Percentiles rank a stretch among this genome's conserved stretches.
These are phyloP conservation scores for bread wheat (Triticum aestivum) DNA, from an alignment of 176 grass and related monocot genomes.

Conservation along the genomic window DNA sequence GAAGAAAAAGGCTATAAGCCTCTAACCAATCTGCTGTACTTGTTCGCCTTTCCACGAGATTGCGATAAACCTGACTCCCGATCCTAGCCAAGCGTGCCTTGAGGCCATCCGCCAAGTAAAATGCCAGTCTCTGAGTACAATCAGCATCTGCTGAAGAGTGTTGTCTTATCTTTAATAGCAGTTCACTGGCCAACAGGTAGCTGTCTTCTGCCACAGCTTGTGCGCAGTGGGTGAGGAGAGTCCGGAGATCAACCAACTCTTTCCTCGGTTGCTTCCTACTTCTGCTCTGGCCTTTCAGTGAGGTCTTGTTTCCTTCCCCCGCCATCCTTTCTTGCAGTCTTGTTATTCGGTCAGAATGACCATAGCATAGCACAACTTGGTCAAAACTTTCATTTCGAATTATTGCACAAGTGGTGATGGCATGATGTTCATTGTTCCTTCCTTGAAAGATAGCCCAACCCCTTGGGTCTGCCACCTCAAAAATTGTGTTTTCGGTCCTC, in stretches of 20 bases:
- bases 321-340: slow-evolving; percentile 28
- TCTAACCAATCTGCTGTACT: slow-evolving; percentile 21
- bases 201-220: slow-evolving; percentile 38
- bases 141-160: slow-evolving; percentile 44
- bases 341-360: not conserved
- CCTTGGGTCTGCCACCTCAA: not conserved
- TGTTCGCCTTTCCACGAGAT: slow-evolving; percentile 5
- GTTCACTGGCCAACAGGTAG: slow-evolving; percentile 24
- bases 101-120: slow-evolving; percentile 47
- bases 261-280: slow-evolving; percentile 23
- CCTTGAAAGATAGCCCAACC: slow-evolving; percentile 32
- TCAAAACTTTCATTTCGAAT: slow-evolving; percentile 53
- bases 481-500: not conserved
- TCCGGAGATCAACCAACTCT: slow-evolving; percentile 37
- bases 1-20: slow-evolving; percentile 22
- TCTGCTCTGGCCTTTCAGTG: not conserved
- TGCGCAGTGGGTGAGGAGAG: slow-evolving; percentile 43
- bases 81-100: slow-evolving; percentile 50
- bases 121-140: slow-evolving; percentile 42
- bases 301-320: slow-evolving; percentile 30
- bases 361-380: slow-evolving; percentile 38
- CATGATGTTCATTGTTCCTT: slow-evolving; percentile 42
- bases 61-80: slow-evolving; percentile 35
- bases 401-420: slow-evolving; percentile 35
- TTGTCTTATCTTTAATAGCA: slow-evolving; percentile 43